Conservation (phyloP, 1,284 basidiomycete species). For the Sparassis latifolia region DNA sequence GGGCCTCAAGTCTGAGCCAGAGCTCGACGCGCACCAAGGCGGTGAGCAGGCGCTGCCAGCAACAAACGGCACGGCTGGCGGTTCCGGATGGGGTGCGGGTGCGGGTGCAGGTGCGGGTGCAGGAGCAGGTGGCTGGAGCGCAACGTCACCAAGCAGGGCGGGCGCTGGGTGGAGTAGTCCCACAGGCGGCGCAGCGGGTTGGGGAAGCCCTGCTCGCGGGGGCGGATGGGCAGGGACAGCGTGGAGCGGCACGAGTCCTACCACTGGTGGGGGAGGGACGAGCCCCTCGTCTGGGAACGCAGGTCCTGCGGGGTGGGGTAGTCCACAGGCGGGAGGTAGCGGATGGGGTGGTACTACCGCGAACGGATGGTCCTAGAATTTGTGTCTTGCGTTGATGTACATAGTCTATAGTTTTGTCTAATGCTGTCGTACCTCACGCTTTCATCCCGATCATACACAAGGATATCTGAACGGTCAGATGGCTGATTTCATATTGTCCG, state of each 20-base stretch:
- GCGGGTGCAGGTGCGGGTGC: neutral
- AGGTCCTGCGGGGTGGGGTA: neutral
- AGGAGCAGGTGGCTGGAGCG: neutral
- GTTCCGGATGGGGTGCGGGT: constrained; percentile 1
- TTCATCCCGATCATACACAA: no score
- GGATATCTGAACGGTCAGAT: no score
- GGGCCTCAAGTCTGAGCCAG: constrained; percentile 61
- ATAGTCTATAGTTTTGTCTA: no score
- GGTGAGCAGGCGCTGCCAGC: constrained; percentile 9
- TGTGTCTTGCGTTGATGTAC: no score
- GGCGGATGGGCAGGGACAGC: no score
- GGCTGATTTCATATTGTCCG: no score
- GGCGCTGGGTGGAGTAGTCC: constrained; percentile 5
- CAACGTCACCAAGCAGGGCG: neutral
- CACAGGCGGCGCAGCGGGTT: neutral
- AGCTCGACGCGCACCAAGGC: constrained; percentile 34
- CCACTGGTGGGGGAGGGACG: neutral
- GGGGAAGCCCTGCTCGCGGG: neutral
- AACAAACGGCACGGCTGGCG: constrained; percentile 13
- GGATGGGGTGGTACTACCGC: no score
- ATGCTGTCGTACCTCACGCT: no score
- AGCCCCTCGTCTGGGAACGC: neutral
- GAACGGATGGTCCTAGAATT: no score
- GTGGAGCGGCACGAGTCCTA: neutral
- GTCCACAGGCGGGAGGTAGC: neutral